These are phyloP conservation scores for Lachnellula hyalina DNA, from an alignment of 2,329 filamentous ascomycete genomes.

Conservation along the genomic window DNA sequence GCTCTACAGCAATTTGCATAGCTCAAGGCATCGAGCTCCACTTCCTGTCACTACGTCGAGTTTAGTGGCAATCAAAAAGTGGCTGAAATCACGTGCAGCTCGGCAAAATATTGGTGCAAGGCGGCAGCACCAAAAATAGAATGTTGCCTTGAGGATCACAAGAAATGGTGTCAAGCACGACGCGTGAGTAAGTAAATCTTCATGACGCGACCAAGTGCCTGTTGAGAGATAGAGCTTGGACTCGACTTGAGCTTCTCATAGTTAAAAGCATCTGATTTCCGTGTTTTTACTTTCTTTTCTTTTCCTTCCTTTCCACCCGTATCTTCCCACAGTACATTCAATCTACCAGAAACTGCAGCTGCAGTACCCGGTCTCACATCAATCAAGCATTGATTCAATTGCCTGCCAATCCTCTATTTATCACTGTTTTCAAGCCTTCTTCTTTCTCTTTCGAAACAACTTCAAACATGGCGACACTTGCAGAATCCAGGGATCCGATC, in stretches of 20 bases:
- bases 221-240: not conserved
- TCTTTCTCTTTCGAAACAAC: no score
- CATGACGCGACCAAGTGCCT: not conserved
- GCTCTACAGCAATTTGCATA: no score
- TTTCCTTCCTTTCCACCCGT: no score
- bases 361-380: not conserved
- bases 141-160: slow-evolving; percentile 2
- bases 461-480: slow-evolving; percentile 5
- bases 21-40: no score
- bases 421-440: no score
- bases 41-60: not conserved
- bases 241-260: not conserved
- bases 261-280: slow-evolving; percentile 8
- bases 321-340: not conserved
- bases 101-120: not conserved
- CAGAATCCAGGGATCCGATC: slow-evolving; percentile 6
- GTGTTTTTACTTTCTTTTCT: not conserved
- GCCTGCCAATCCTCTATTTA: no score
- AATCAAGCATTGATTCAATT: no score
- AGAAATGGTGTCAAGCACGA: slow-evolving; percentile 8
- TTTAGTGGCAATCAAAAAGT: not conserved
- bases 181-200: slow-evolving; percentile 11
- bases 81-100: not conserved
- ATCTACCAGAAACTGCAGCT: not conserved
- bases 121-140: not conserved